Conservation (phyloP, 108 stramenopile species). For the Discostella pseudostelligera region DNA sequence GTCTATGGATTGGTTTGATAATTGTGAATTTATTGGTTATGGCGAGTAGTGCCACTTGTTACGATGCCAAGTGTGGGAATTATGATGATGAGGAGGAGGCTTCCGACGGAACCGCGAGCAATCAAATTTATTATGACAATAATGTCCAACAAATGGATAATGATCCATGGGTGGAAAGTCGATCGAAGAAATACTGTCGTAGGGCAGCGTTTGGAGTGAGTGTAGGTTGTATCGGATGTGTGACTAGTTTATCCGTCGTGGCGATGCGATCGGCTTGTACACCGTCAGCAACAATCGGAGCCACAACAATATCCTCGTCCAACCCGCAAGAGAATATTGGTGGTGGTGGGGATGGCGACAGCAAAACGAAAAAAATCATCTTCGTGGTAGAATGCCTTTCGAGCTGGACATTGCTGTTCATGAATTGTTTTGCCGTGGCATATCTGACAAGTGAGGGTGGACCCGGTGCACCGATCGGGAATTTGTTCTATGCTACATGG, state of each 20-base stretch:
- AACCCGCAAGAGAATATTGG: slow-evolving; percentile 51
- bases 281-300: not conserved
- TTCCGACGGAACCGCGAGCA: not conserved
- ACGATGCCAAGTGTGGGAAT: slow-evolving; percentile 55
- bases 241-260: slow-evolving; percentile 56
- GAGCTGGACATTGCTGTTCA: slow-evolving; percentile 20
- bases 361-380: slow-evolving; percentile 18
- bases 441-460: slow-evolving; percentile 66
- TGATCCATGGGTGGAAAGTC: not conserved
- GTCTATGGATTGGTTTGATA: slow-evolving; percentile 63
- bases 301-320: too few relatives aligned
- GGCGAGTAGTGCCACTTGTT: slow-evolving; percentile 67
- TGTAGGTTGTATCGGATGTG: slow-evolving; percentile 62
- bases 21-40: slow-evolving; percentile 70
- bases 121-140: not conserved
- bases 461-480: slow-evolving; percentile 72
- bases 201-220: slow-evolving; percentile 76
- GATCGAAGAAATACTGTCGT: slow-evolving; percentile 48
- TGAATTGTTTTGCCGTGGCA: slow-evolving; percentile 44
- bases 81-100: slow-evolving; percentile 2
- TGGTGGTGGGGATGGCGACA: slow-evolving; percentile 36
- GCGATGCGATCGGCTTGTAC: slow-evolving; percentile 63
- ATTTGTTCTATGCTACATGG: slow-evolving; percentile 84
- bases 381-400: slow-evolving; percentile 29
- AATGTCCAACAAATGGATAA: not conserved